A percentile compares a stretch with the other conserved stretches of the same genome.
These are phyloP conservation scores for Quercus cerris DNA, from an alignment of 306 rosid genomes.

Conservation along the genomic window DNA sequence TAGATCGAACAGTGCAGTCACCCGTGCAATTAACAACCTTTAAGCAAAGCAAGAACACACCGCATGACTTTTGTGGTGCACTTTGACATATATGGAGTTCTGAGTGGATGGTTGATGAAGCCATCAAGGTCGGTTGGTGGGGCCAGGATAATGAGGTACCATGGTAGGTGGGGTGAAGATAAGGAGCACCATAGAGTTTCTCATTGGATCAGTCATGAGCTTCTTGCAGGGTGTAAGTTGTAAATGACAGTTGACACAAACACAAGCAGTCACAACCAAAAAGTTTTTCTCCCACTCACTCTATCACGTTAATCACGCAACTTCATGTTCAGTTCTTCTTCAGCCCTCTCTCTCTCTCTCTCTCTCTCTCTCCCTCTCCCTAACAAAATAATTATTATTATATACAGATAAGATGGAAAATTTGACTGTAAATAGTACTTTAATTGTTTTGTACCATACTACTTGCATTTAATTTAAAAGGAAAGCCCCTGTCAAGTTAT, in stretches of 20 bases:
- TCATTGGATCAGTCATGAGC: constrained; percentile 44
- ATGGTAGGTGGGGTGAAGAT: constrained; percentile 24
- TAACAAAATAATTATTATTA: not conserved
- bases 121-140: not conserved
- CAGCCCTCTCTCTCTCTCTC: constrained; percentile 12
- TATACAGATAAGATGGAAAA: not conserved
- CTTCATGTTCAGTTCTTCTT: constrained; percentile 34
- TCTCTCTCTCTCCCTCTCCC: constrained; percentile 13
- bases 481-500: not conserved
- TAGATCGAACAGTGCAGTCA: no score
- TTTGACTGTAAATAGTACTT: not conserved
- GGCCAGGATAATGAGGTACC: not conserved
- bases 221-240: constrained; percentile 50
- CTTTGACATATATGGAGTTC: not conserved
- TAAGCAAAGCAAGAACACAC: not conserved
- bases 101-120: not conserved
- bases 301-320: constrained; percentile 70
- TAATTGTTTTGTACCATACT: not conserved
- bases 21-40: not conserved
- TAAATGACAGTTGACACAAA: constrained; percentile 38
- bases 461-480: not conserved
- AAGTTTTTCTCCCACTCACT: constrained; percentile 24
- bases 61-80: not conserved
- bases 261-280: constrained; percentile 11
- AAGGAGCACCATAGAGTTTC: constrained; percentile 20